Conservation (phyloP, 1,139 yeast genomes). For the Pichia sp. region DNA sequence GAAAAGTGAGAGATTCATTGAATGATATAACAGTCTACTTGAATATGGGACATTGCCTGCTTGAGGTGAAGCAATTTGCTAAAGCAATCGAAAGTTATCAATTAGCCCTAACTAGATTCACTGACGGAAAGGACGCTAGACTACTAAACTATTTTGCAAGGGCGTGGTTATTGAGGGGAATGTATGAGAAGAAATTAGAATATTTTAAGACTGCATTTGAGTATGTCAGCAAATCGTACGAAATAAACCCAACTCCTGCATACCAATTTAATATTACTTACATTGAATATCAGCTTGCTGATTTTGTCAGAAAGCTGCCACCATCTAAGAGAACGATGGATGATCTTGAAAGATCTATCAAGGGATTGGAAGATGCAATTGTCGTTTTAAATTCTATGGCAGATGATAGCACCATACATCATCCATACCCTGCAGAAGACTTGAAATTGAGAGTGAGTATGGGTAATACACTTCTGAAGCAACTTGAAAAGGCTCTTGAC, state of each 20-base stretch:
- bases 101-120: conserved; percentile 64
- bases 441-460: conserved; percentile 78
- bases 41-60: conserved; percentile 82
- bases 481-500: conserved; percentile 63
- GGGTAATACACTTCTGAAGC: conserved; percentile 73
- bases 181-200: conserved; percentile 57
- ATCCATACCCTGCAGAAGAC: conserved; percentile 76
- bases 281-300: conserved; percentile 84
- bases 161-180: conserved; percentile 86
- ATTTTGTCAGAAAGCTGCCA: conserved; percentile 63
- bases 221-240: conserved; percentile 53
- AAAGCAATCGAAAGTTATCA: conserved; percentile 90
- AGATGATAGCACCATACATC: conserved; percentile 38
- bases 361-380: conserved; percentile 63
- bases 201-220: conserved; percentile 60
- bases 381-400: conserved; percentile 56
- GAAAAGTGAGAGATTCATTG: conserved; percentile 86
- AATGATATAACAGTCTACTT: conserved; percentile 73
- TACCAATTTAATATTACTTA: conserved; percentile 78
- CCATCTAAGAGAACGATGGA: conserved; percentile 55
- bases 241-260: conserved; percentile 37
- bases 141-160: conserved; percentile 74
- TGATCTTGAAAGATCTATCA: conserved; percentile 56
- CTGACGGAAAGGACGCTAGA: conserved; percentile 59
- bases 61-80: conserved; percentile 75